Conservation (phyloP, 352 stramenopile genomes). For the Pythium aphanidermatum region DNA sequence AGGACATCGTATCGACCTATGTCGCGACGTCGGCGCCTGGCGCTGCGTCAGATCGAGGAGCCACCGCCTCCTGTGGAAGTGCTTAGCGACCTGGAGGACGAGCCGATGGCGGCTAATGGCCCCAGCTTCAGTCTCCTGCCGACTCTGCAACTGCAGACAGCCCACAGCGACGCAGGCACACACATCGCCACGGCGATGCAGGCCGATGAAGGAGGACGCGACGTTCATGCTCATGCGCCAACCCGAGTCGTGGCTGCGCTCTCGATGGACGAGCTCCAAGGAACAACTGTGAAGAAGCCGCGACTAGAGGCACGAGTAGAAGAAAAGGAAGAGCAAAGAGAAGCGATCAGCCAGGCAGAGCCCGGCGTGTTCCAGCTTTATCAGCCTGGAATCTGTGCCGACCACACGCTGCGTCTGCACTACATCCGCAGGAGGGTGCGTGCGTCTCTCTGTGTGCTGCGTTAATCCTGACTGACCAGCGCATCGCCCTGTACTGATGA, state of each 20-base stretch:
- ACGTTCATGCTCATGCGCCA: neutral
- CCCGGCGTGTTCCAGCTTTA: conserved; percentile 52
- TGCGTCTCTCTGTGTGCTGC: neutral
- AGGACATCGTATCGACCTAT: no score
- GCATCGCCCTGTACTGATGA: conserved; percentile 1
- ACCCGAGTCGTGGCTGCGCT: conserved; percentile 2
- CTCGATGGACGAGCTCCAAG: no score
- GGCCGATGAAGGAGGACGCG: conserved; percentile 1
- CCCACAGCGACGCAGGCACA: no score
- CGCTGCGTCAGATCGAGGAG: conserved; percentile 20
- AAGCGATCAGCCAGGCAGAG: neutral
- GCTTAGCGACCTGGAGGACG: conserved; percentile 19
- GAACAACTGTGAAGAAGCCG: conserved; percentile 3
- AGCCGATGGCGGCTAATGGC: neutral
- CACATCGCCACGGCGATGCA: no score
- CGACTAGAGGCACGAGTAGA: conserved; percentile 1
- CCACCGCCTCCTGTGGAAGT: neutral
- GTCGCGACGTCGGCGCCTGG: conserved; percentile 12
- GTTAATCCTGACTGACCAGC: neutral
- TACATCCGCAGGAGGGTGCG: conserved; percentile 39
- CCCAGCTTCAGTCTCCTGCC: conserved; percentile 18
- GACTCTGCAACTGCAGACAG: neutral
- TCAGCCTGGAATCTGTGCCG: conserved; percentile 36
- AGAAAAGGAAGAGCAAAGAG: no score
- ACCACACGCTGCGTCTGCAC: conserved; percentile 56